phyloP scores from a whole-genome alignment of 2,329 filamentous ascomycete species.

The Ceratocystis colombiana region DNA sequence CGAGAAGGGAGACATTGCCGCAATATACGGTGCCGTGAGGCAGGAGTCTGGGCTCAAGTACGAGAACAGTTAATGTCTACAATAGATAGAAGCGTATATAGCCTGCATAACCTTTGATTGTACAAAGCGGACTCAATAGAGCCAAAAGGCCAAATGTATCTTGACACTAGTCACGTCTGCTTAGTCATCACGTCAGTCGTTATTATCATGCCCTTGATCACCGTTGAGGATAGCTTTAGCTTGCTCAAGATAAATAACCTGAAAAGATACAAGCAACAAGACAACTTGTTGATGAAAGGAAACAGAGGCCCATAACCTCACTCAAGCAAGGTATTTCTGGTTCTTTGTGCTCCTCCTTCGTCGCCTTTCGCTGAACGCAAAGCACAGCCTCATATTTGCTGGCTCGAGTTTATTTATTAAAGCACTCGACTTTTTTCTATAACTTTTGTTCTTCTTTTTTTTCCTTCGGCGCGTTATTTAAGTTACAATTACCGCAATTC shows the following conservation, averaged over 20 bases:
- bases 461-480: not conserved
- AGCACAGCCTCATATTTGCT: not conserved
- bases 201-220: not conserved
- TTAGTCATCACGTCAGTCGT: conserved; percentile 21
- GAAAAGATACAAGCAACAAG: not conserved
- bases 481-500: not conserved
- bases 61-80: conserved; percentile 42
- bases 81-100: not conserved
- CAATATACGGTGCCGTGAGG: conserved; percentile 71
- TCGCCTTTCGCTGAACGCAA: not conserved
- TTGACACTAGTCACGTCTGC: not conserved
- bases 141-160: conserved; percentile 12
- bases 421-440: not conserved
- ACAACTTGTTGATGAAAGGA: not conserved
- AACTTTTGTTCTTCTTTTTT: not conserved
- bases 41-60: conserved; percentile 64
- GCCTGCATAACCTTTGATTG: too few relatives aligned
- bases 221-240: conserved; percentile 11
- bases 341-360: not conserved
- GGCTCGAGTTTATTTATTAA: not conserved
- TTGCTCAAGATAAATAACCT: not conserved
- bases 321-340: not conserved
- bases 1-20: conserved; percentile 65
- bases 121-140: not conserved
- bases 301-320: not conserved